Evolutionary conservation across 495 filamentous ascomycete genomes (phyloP), one percentile per base, ranked within the genome.

Genomic region (Penicillium subrubescens): DNA sequence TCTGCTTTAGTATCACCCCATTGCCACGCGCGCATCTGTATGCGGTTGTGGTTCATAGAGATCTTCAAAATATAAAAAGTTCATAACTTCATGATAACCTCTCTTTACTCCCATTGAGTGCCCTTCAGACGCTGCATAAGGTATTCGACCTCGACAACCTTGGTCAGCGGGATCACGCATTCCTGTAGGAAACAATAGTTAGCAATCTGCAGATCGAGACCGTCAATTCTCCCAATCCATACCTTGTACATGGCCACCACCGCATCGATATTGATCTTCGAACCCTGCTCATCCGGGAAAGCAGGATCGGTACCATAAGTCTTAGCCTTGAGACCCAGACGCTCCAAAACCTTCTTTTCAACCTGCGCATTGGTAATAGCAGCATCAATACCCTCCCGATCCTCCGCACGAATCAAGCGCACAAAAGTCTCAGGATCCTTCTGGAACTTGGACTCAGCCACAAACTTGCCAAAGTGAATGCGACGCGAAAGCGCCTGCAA

Each of bases 391-490:
- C 89, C 96, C 12, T 83, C 76, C 5, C 92, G 81, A 78, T 99
- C 94, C 57, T 82, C 87, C 14, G 84, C 88, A 68, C 86, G 86
- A 75, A 99, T 97, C 79, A 97, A 73, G 58, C 79, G 74, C 1
- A 92, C 92, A 75, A 93, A 98, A 60, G 73, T 80, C 68, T 94
- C 92, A 33, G 88, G 85, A 68, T 97, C 92, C 61, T 90, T 87
- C 69, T 84, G 86, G 76, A 97, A 99, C 82, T 99, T 99, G n/a
- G 91, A 89, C 82, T 99, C 96, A 12, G 96, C 96, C 5, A 99
- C 96, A 71, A 97, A 97, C 82, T 97, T 99, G 61, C 96, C 96
- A 77, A 97, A 99, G 76, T 99, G 96, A 65, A 99, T 92, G 53
- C 96, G 84, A 19, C 94, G 84, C 48, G 93, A 97, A 12, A 99